Base-by-base conservation (phyloP, 1,284 basidiomycete species). In the Butyriboletus appendiculatus region DNA sequence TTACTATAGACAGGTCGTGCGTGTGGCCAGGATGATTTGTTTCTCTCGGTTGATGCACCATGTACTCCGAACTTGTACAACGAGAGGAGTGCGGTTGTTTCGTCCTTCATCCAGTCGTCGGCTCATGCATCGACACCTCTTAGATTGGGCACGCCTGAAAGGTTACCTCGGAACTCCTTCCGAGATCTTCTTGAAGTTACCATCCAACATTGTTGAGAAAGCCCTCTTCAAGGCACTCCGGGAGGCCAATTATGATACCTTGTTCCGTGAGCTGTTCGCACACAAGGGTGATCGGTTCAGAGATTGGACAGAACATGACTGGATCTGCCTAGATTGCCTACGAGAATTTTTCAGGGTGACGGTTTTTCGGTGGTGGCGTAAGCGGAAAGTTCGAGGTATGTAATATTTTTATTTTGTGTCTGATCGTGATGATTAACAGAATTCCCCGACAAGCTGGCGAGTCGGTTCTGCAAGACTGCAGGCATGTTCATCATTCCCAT, bases 111-210 rank as follows among this genome's bases (percentile, higher is more conserved):
- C 12, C n/a, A 18, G 11, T n/a, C 3, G 1, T 34, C 7, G 10
- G 11, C 16, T 45, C 10, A 46, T n/a, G 37, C 5, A 41, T n/a
- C 24, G 34, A 28, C 14, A 26, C 15, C 4, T n/a, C 8, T 32
- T 35, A 61, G 61, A 63, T 20, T 61, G 59, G 59, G 24, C 18
- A 6, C 38, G 7, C 39, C 32, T 59, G 26, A 59, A 51, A 48
- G 48, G 48, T 5, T 2, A 14, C 8, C 34, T 63, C 1, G 52
- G 48, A 9, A 3, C 30, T 5, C 18, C 22, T 4, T 54, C 28
- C 7, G 37, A 59, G 18, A 32, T 39, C 5, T 52, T 58, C 7
- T 4, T 45, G 5, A 55, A 59, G 3, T 18, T 62, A 9, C 4
- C 45, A 11, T 35, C 1, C 24, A 63, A 60, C 4, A 8, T 15